Conservation (phyloP, 2,329 filamentous ascomycete species). For the Arthrobotrys pseudoclavata region DNA sequence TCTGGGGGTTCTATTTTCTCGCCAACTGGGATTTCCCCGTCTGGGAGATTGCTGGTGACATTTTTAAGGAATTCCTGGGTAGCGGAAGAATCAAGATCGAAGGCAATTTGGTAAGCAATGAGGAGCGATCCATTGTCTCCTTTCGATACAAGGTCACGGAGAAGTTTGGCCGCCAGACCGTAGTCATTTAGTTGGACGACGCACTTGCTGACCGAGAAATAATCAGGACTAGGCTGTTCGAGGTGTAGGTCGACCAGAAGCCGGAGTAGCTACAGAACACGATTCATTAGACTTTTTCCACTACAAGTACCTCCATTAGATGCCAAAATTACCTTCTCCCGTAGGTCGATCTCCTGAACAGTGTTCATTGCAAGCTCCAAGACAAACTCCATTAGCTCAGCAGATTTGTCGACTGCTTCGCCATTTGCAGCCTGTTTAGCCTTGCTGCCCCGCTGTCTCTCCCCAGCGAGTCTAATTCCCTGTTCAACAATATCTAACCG, state of each 20-base stretch:
- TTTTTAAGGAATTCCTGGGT: conserved; percentile 96
- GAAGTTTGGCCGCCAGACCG: conserved; percentile 87
- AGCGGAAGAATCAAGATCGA: conserved; percentile 97
- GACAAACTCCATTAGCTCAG: conserved; percentile 97
- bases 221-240: conserved; percentile 93
- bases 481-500: conserved; percentile 87
- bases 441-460: conserved; percentile 77
- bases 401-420: conserved; percentile 73
- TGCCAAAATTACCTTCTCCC: conserved; percentile 72
- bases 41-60: conserved; percentile 69
- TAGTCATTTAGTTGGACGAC: conserved; percentile 96
- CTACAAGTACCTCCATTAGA: background rate
- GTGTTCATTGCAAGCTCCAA: conserved; percentile 97
- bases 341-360: conserved; percentile 89
- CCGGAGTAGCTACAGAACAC: conserved; percentile 80
- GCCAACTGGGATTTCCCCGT: conserved; percentile 60
- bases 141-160: conserved; percentile 83
- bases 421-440: conserved; percentile 73
- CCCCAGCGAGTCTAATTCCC: conserved; percentile 83
- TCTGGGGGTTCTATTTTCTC: conserved; percentile 36
- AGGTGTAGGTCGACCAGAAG: conserved; percentile 93
- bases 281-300: background rate
- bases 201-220: conserved; percentile 97
- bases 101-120: conserved; percentile 95
- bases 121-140: conserved; percentile 83